Evolutionary conservation across 371 early-diverging fungal species (phyloP).

Genomic region (Mucor piriformis): DNA sequence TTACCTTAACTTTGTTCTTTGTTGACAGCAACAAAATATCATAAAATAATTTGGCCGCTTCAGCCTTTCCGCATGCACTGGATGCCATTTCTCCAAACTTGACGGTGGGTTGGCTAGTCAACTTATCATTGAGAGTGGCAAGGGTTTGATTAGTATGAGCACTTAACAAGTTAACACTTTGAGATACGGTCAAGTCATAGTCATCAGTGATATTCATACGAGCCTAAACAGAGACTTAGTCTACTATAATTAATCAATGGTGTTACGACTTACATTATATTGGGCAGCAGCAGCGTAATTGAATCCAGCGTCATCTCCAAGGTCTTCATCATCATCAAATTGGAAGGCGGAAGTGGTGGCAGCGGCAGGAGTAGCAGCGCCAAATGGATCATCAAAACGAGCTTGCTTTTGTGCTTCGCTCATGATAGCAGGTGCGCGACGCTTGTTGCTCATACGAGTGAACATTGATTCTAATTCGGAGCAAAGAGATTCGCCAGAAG

Average conservation of each 20-base stretch:
- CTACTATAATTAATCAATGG: too few species aligned
- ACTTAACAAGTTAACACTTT: slow-evolving; percentile 20
- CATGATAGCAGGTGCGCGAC: slow-evolving; percentile 17
- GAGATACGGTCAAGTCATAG: slow-evolving; percentile 17
- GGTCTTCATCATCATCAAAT: slow-evolving; percentile 22
- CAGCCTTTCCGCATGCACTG: slow-evolving; percentile 47
- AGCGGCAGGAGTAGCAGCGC: not conserved
- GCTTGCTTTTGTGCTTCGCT: not conserved
- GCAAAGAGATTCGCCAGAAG: slow-evolving; percentile 8
- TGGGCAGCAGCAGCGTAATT: not conserved
- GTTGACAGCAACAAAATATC: slow-evolving; percentile 90
- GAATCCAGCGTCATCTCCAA: not conserved
- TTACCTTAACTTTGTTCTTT: slow-evolving; percentile 80
- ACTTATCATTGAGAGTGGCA: slow-evolving; percentile 30
- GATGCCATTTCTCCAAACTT: slow-evolving; percentile 37
- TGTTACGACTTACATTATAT: not conserved
- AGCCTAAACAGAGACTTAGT: too few species aligned
- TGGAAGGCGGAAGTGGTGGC: slow-evolving; percentile 17
- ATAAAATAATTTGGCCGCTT: slow-evolving; percentile 88
- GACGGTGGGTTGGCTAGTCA: slow-evolving; percentile 7
- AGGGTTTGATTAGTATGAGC: slow-evolving; percentile 15
- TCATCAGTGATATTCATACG: not conserved
- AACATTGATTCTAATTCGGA: slow-evolving; percentile 19
- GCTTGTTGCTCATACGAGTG: slow-evolving; percentile 16
- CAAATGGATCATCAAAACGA: slow-evolving; percentile 9